phyloP scores from a whole-genome alignment of 345 rosid species.

The Dimocarpus longan region DNA sequence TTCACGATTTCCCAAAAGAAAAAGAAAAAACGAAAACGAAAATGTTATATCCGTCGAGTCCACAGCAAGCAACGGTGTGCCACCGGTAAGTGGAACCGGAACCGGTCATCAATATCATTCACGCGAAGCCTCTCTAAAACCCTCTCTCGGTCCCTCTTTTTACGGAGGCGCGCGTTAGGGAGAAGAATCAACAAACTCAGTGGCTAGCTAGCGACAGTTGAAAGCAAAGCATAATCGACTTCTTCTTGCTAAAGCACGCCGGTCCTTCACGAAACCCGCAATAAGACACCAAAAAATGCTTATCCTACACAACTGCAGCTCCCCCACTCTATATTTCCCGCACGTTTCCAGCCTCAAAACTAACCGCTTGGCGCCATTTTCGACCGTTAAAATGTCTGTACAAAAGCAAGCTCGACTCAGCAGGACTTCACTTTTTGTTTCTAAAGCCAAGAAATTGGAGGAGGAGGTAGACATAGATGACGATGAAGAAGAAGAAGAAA shows the following conservation, averaged over 20 bases:
- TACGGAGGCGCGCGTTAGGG: not conserved
- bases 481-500: slow-evolving; percentile 29
- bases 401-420: not conserved
- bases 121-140: not conserved
- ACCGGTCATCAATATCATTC: not conserved
- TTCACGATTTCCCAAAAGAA: too few relatives aligned
- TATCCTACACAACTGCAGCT: slow-evolving; percentile 25
- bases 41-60: too few relatives aligned
- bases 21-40: too few relatives aligned
- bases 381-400: slow-evolving; percentile 21
- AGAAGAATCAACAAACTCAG: too few relatives aligned
- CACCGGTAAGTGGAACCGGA: not conserved
- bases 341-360: slow-evolving; percentile 1
- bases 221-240: not conserved
- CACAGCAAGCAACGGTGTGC: not conserved
- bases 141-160: not conserved
- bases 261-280: not conserved
- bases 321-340: slow-evolving; percentile 8
- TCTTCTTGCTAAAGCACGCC: slow-evolving; percentile 3
- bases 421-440: slow-evolving; percentile 19
- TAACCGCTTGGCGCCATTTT: slow-evolving; percentile 29
- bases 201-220: not conserved
- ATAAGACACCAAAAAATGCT: slow-evolving; percentile 19
- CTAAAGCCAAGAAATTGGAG: slow-evolving; percentile 31
- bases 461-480: slow-evolving; percentile 15